Base-by-base conservation (phyloP, 2,329 filamentous ascomycete genomes). In the Metarhizium sp. region DNA sequence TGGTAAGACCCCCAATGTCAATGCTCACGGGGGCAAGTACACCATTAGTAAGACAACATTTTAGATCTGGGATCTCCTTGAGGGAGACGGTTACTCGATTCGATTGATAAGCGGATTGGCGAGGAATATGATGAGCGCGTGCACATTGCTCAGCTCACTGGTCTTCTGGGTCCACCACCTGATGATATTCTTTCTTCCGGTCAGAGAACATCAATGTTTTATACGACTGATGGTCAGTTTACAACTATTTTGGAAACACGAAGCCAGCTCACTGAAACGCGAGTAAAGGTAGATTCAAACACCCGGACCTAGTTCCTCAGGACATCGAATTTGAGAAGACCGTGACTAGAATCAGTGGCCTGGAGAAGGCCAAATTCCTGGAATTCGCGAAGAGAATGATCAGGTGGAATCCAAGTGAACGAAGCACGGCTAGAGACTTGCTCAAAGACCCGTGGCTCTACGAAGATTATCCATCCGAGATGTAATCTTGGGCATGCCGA, bases 1-100 rank as follows among this genome's bases (percentile, higher is more conserved):
- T 62, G 60, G 63, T 65, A 56, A 59, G 43, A 25, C n/a, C 43
- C n/a, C 43, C 18, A 25, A 16, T n/a, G 10, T 43, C 6, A 43
- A 16, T 43, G 6, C 14, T 0, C n/a, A 18, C 11, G 16, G 34
- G 34, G 16, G 16, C 11, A 7, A 11, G 48, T 10, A 50, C 11
- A 7, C 10, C 29, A 25, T 25, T 50, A 32, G 29, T 34, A 20
- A 6, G 7, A 14, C 20, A 38, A 8, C 29, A 14, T 34, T 20
- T 10, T 18, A 61, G 60, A 45, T 59, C 2, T 59, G 50, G 51
- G 53, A 60, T 6, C 48, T 60, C 11, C 55, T 60, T 8, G 52
- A 58, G 42, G 32, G 5, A 53, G 52, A 42, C 16, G 34, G 8
- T 54, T 59, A 11, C 59, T 59, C 16, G 53, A 38, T n/a, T 57